Evolutionary conservation across 2,329 filamentous ascomycete genomes (phyloP), one percentile per base, ranked within the genome.

Genomic region (Neonectria hederae): DNA sequence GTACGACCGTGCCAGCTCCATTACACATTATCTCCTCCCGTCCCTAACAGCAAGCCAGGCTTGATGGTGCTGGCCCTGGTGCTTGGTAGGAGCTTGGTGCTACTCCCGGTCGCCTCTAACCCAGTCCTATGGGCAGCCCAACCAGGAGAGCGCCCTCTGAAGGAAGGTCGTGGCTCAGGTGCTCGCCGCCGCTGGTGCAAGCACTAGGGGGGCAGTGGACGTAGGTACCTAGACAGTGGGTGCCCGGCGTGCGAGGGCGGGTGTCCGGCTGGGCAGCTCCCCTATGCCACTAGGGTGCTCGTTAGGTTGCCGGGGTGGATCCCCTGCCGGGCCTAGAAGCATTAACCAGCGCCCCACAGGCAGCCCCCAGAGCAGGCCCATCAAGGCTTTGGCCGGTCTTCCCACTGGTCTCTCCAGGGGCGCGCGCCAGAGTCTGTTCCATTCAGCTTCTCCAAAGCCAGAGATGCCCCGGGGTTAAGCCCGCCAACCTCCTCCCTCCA

Each of bases 1-100:
- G 65, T 73, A 73, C 68, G 69, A 73, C 71, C 65, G 62, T 68
- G 68, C 58, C 59, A 70, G 49, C 62, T 70, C 63, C 65, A 72
- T 67, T 64, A 58, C 38, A 42, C 38, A 42, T 19, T 42, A 19
- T 21, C 38, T 42, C 7, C 32, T 56, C 53, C 45, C 51, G 69
- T 51, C 49, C 60, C 56, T 63, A 57, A 52, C 55, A 67, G 61
- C 68, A 67, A 69, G 63, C 65, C 71, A 59, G 65, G 63, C 43
- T 62, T 62, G 65, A 49, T 49, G 68, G 69, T 70, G 63, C 69
- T 65, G 32, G 61, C 26, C 51, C 54, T 65, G 60, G 67, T 66
- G 59, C 67, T 69, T 63, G 58, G 65, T 71, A 63, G 69, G 67
- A 68, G 67, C 67, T 60, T 59, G 38, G 55, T 63, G 59, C 54